These are phyloP conservation scores for Priceomyces fermenticarens DNA, from an alignment of 805 yeast species.

Conservation along the genomic window DNA sequence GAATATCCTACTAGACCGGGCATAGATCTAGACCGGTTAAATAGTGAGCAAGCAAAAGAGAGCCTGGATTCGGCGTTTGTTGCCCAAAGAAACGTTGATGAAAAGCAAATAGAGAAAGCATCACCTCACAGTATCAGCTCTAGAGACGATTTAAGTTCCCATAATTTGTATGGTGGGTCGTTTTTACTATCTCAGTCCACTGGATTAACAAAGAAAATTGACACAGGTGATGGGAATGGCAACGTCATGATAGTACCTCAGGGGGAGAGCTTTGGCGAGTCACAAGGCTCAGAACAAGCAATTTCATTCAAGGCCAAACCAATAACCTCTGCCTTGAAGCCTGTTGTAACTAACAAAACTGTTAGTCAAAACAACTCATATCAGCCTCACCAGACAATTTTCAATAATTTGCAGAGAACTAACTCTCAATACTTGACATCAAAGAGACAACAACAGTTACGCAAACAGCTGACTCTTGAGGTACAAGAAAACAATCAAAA, in stretches of 20 bases:
- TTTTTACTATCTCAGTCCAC: conserved; percentile 42
- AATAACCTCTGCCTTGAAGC: conserved; percentile 24
- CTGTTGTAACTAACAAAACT: conserved; percentile 28
- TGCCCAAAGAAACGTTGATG: background rate
- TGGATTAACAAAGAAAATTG: conserved; percentile 36
- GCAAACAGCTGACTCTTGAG: conserved; percentile 8
- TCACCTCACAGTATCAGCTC: conserved; percentile 17
- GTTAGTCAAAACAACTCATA: conserved; percentile 36
- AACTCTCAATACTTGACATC: conserved; percentile 30
- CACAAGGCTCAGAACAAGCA: conserved; percentile 21
- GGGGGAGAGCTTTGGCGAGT: conserved; percentile 1
- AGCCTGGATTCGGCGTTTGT: background rate
- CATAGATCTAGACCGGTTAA: too few relatives aligned
- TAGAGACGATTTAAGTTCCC: conserved; percentile 21
- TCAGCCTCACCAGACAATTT: conserved; percentile 41
- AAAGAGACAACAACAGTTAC: conserved; percentile 16
- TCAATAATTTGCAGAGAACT: conserved; percentile 39
- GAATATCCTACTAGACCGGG: too few relatives aligned
- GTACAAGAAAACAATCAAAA: conserved; percentile 3
- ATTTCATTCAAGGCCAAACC: conserved; percentile 31
- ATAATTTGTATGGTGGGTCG: conserved; percentile 41
- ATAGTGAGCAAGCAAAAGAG: too few relatives aligned
- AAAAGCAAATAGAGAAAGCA: background rate
- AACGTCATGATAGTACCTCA: conserved; percentile 2
- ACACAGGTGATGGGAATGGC: conserved; percentile 8